phyloP scores from a whole-genome alignment of 352 stramenopile genomes.

The Pythium phragmiticola region DNA sequence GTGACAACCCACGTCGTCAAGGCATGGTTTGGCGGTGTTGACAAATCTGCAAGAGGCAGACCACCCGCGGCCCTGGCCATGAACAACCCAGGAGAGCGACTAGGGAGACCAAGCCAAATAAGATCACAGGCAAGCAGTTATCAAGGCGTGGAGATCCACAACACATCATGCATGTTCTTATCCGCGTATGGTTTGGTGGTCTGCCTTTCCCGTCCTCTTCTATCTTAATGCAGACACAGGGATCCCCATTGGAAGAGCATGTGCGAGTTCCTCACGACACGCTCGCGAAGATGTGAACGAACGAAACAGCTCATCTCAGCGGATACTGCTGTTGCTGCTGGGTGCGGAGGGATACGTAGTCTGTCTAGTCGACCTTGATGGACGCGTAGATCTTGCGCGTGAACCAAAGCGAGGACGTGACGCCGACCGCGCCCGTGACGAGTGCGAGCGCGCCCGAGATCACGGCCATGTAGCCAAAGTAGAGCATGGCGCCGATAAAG shows the following conservation, averaged over 20 bases:
- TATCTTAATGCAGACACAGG: constrained; percentile 12
- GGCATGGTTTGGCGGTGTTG: too few relatives aligned
- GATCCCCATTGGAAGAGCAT: neutral
- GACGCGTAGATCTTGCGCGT: constrained; percentile 97
- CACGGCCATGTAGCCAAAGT: constrained; percentile 99
- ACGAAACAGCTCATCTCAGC: neutral
- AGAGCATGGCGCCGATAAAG: constrained; percentile 90
- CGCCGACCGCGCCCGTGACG: constrained; percentile 96
- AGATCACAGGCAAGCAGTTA: neutral
- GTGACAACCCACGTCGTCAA: too few relatives aligned
- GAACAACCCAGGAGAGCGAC: too few relatives aligned
- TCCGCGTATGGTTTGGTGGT: neutral
- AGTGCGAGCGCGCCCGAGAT: constrained; percentile 96
- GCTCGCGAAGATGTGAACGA: neutral
- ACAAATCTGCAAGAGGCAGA: neutral
- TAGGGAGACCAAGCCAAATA: neutral
- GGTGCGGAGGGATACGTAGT: neutral
- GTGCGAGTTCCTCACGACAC: constrained; percentile 15
- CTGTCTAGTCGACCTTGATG: constrained; percentile 96
- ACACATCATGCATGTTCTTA: neutral
- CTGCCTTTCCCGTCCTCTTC: neutral
- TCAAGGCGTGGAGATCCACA: too few relatives aligned
- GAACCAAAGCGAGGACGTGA: constrained; percentile 98
- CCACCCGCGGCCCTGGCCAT: neutral
- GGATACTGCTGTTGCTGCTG: neutral